Percentiles rank a stretch among this genome's conserved stretches.
Conservation (phyloP, 352 stramenopile species). For the Albugo candida region DNA sequence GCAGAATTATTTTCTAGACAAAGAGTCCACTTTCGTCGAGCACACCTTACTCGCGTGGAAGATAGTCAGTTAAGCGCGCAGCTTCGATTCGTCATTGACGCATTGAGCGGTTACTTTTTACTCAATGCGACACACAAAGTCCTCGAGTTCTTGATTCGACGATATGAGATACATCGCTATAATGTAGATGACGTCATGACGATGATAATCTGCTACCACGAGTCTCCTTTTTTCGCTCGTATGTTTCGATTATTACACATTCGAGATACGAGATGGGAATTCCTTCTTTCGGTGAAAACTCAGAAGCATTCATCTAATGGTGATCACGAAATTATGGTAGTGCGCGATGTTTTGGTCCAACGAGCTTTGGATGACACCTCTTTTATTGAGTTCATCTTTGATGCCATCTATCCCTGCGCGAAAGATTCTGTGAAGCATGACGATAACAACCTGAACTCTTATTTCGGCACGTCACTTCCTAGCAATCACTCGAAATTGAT, state of each 20-base stretch:
- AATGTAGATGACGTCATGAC: slow-evolving; percentile 76
- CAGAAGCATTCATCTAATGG: slow-evolving; percentile 30
- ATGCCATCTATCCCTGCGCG: slow-evolving; percentile 33
- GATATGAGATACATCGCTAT: slow-evolving; percentile 73
- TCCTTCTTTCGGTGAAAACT: slow-evolving; percentile 57
- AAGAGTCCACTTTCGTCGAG: slow-evolving; percentile 65
- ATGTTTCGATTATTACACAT: slow-evolving; percentile 76
- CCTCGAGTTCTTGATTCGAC: slow-evolving; percentile 75
- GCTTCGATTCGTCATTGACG: slow-evolving; percentile 48
- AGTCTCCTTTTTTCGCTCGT: slow-evolving; percentile 64
- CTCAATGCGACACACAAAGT: slow-evolving; percentile 65
- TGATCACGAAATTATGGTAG: no score
- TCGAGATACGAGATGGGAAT: slow-evolving; percentile 60
- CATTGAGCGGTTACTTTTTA: slow-evolving; percentile 70
- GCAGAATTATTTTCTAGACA: slow-evolving; percentile 40
- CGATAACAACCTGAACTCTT: no score
- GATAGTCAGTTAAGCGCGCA: slow-evolving; percentile 41
- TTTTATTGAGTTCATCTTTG: slow-evolving; percentile 58
- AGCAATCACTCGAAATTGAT: slow-evolving; percentile 48
- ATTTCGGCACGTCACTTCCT: no score
- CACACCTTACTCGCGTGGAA: slow-evolving; percentile 34
- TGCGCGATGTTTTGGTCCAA: slow-evolving; percentile 44
- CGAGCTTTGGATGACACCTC: slow-evolving; percentile 51
- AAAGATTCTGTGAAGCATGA: not conserved
- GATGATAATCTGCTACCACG: slow-evolving; percentile 67